Conservation (phyloP, 768 basidiomycete genomes). For the Gautieria morchelliformis region DNA sequence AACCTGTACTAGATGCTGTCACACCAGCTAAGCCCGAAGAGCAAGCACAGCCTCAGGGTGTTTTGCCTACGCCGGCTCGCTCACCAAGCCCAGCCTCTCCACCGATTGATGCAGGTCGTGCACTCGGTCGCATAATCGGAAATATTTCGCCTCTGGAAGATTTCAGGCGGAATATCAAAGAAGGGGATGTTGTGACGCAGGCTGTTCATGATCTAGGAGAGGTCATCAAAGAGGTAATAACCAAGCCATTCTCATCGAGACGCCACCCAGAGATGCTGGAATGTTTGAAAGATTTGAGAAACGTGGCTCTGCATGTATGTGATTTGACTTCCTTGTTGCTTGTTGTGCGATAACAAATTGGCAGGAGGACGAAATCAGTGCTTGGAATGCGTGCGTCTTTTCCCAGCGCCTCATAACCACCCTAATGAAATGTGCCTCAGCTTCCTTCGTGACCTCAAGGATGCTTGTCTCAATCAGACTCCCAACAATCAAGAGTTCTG, state of each 20-base stretch:
- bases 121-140: conserved; percentile 68
- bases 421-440: conserved; percentile 25
- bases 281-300: conserved; percentile 61
- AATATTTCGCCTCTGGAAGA: conserved; percentile 65
- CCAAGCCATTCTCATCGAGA: conserved; percentile 59
- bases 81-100: conserved; percentile 10
- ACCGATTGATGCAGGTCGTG: conserved; percentile 39
- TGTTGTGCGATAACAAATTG: not conserved
- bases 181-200: conserved; percentile 75
- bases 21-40: not conserved
- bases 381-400: conserved; percentile 59
- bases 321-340: not conserved
- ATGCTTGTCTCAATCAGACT: conserved; percentile 36
- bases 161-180: conserved; percentile 59
- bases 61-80: conserved; percentile 22
- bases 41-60: conserved; percentile 1
- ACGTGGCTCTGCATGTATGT: conserved; percentile 50
- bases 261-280: conserved; percentile 62
- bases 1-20: not conserved
- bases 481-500: conserved; percentile 65
- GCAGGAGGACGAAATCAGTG: conserved; percentile 75
- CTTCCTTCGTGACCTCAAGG: conserved; percentile 50
- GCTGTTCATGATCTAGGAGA: conserved; percentile 71
- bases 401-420: not conserved
- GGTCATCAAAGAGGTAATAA: conserved; percentile 62